Base-by-base conservation (phyloP, 2,329 filamentous ascomycete species). In the Domatiomyces catenatus region DNA sequence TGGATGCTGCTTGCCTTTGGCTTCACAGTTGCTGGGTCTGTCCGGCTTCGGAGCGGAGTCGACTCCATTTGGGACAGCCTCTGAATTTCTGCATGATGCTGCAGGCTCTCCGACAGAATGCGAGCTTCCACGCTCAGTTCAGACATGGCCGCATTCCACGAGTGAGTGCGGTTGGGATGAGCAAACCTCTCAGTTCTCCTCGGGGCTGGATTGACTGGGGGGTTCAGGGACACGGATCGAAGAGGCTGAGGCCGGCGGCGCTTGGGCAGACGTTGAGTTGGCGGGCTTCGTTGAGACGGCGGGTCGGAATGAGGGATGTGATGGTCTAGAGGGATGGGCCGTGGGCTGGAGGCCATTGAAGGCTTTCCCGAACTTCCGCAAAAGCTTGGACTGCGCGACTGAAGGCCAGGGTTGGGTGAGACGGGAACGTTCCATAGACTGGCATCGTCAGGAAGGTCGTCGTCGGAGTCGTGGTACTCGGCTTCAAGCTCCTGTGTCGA, bases 111-210 rank as follows among this genome's bases (percentile, higher is more conserved):
- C 1, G 78, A 80, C 50, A 82, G 65, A 42, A 76, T 72, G 58
- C 72, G 72, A 2, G 78, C 77, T 58, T 82, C 79, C 48, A 75
- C 69, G 19, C 77, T 80, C 39, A 82, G 65, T 55, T 78, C 74
- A 1, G 71, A 71, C 61, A 78, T 69, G 50, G 71, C 75, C 39
- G 73, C 69, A 52, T 75, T 75, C 71, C 79, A 81, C 0, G 77
- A 80, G 58, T 77, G 76, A 19, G 75, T 73, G 26, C 73, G 69
- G 43, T 69, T 69, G 47, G 61, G 58, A 3, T 57, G 54, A 32
- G 57, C 51, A 45, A 43, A 46, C 26, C 48, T 46, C 8, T 46
- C 19, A 18, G 46, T 53, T 7, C 51, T 68, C 62, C 52, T 67
- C 15, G 57, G 57, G 6, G 53, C 42, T 7, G 55, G 52, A 43